Conservation (phyloP, 2,329 filamentous ascomycete species). For the Penicillium sp. region DNA sequence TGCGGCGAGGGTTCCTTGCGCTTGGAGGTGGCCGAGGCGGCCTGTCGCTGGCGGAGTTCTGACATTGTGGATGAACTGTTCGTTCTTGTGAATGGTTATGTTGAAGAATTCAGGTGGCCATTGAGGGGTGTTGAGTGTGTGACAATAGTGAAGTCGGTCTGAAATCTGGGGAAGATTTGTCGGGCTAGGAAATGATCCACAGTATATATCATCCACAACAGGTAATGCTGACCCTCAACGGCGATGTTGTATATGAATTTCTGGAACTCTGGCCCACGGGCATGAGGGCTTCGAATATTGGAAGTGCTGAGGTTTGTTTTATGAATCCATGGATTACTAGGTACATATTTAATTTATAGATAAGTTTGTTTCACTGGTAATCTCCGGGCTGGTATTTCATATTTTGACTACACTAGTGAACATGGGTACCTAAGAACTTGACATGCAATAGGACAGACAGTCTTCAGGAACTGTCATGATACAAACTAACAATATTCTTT, state of each 20-base stretch:
- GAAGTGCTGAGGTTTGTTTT: too few species aligned
- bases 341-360: too few species aligned
- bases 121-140: background rate
- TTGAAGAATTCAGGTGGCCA: background rate
- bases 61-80: constrained; percentile 19
- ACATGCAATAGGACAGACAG: background rate
- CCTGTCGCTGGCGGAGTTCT: constrained; percentile 33
- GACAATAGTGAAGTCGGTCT: background rate
- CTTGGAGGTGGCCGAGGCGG: constrained; percentile 13
- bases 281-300: background rate
- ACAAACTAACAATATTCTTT: background rate
- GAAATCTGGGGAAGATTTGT: constrained; percentile 14
- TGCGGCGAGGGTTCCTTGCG: constrained; percentile 5
- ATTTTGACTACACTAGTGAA: background rate
- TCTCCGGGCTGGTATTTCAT: background rate
- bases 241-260: background rate
- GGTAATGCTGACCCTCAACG: background rate
- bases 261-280: too few species aligned
- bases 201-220: background rate
- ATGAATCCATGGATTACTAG: too few species aligned
- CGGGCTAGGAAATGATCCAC: background rate
- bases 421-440: background rate
- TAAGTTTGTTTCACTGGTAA: background rate
- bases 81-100: background rate
- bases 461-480: background rate